Conservation (phyloP, 2,329 filamentous ascomycete genomes). For the Epichloe uncinata region DNA sequence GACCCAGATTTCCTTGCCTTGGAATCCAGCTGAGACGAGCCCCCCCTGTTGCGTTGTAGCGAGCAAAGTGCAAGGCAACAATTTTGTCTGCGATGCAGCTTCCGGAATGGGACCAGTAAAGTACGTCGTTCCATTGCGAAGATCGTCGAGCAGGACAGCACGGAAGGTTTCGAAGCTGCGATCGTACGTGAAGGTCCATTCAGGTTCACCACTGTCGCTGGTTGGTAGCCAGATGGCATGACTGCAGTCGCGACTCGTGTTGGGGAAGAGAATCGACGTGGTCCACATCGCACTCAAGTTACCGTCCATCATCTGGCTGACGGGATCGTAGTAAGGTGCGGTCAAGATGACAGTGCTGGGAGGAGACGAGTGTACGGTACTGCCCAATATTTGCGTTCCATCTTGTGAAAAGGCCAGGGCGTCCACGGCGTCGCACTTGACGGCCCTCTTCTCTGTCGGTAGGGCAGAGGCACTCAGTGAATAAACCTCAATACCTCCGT, state of each 20-base stretch:
- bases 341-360: constrained; percentile 65
- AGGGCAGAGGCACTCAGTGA: constrained; percentile 53
- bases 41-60: constrained; percentile 59
- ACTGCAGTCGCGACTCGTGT: constrained; percentile 65
- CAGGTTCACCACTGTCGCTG: constrained; percentile 48
- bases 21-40: constrained; percentile 60
- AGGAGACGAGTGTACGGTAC: constrained; percentile 50
- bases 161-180: constrained; percentile 64
- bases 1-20: constrained; percentile 60
- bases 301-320: constrained; percentile 50
- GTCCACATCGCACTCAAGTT: constrained; percentile 69
- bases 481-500: constrained; percentile 79
- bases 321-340: constrained; percentile 66
- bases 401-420: constrained; percentile 63
- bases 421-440: constrained; percentile 68
- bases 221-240: constrained; percentile 59
- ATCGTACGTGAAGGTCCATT: constrained; percentile 70
- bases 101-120: constrained; percentile 57
- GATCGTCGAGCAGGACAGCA: constrained; percentile 60
- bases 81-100: constrained; percentile 37
- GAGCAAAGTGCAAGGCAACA: constrained; percentile 56
- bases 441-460: constrained; percentile 55
- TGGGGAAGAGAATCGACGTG: constrained; percentile 72
- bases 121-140: constrained; percentile 64
- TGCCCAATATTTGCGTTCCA: constrained; percentile 65